Conservation (phyloP, 495 filamentous ascomycete species). For the Immersiella caudata region DNA sequence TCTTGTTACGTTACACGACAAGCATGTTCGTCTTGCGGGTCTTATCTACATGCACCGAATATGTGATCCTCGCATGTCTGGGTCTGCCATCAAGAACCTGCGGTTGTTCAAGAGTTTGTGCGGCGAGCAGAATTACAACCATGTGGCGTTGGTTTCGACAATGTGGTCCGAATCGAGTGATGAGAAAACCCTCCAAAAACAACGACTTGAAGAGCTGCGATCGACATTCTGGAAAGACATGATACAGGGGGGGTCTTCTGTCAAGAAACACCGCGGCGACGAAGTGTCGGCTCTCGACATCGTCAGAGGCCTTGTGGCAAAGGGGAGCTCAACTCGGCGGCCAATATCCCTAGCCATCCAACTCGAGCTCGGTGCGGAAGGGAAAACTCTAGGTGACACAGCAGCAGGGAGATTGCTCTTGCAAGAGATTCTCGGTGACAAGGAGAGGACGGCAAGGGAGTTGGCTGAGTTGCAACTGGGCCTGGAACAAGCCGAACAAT, state of each 20-base stretch:
- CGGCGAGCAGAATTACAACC: background rate
- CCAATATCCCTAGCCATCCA: background rate
- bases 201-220: background rate
- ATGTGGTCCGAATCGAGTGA: background rate
- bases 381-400: constrained; percentile 3
- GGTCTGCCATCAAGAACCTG: background rate
- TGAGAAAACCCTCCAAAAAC: background rate
- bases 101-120: background rate
- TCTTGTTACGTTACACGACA: background rate
- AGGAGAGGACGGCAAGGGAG: background rate
- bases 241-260: background rate
- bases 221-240: background rate
- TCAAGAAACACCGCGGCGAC: background rate
- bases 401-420: background rate
- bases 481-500: background rate
- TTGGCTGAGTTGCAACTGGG: background rate
- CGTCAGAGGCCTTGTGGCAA: background rate
- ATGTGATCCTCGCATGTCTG: background rate
- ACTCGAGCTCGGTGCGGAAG: background rate
- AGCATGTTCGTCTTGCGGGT: background rate
- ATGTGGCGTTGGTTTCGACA: background rate
- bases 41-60: background rate
- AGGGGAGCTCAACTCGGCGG: background rate
- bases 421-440: background rate
- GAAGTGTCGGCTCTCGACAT: background rate